Evolutionary conservation across 148 eudicot genomes (phyloP).

Genomic region (Chenopodium quinoa): DNA sequence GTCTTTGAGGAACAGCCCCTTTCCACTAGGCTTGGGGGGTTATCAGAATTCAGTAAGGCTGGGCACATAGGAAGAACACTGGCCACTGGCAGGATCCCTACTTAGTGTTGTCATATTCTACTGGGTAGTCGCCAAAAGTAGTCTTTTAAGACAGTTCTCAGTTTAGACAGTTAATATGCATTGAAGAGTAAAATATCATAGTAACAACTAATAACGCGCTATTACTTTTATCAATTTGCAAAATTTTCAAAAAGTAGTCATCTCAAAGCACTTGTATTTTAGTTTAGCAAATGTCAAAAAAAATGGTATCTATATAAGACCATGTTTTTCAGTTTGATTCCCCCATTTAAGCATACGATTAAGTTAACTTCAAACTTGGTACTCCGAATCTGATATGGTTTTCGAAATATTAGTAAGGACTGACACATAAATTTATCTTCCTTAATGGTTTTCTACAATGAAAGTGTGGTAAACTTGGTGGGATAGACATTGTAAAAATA

Average conservation of each 20-base stretch:
- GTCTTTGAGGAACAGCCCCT: background rate
- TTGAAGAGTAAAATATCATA: background rate
- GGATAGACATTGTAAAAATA: background rate
- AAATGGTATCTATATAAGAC: no score
- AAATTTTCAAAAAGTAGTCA: background rate
- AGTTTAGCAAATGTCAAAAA: background rate
- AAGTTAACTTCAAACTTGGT: no score
- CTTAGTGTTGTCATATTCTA: background rate
- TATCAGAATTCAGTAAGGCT: background rate
- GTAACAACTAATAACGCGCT: background rate
- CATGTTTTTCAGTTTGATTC: no score
- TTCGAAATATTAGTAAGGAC: background rate
- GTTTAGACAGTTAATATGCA: background rate
- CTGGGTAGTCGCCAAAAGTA: background rate
- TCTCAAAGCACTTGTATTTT: background rate
- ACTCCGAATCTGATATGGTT: no score
- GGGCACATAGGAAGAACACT: background rate
- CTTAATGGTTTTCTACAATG: background rate
- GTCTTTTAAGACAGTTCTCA: background rate
- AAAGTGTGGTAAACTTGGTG: background rate
- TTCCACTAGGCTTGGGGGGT: background rate
- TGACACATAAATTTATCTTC: background rate
- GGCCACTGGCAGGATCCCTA: background rate
- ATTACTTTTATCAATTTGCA: background rate
- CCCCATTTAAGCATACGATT: no score